A percentile compares a stretch with the other conserved stretches of the same genome.
These are phyloP conservation scores for Gelatoporia subvermispora DNA, from an alignment of 768 basidiomycete genomes.

Conservation along the genomic window DNA sequence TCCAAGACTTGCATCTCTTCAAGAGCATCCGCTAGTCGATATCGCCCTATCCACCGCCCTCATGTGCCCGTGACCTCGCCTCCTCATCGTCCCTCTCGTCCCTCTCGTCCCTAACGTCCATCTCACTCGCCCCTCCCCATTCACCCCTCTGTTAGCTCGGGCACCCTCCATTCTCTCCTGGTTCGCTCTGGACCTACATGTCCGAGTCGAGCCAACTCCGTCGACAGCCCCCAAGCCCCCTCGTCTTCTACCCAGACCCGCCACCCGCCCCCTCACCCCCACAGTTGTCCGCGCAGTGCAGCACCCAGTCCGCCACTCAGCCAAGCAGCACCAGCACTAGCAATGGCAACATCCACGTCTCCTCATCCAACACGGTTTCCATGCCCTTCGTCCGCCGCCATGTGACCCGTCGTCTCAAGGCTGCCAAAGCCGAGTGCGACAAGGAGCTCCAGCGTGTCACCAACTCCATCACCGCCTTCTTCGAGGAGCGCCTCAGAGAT, in stretches of 20 bases:
- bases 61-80: constrained; percentile 12
- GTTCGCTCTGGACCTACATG: constrained; percentile 22
- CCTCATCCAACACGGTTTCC: constrained; percentile 72
- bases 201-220: constrained; percentile 29
- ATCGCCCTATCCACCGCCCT: constrained; percentile 13
- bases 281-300: constrained; percentile 24
- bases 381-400: constrained; percentile 93
- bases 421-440: constrained; percentile 95
- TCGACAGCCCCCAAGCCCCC: constrained; percentile 66
- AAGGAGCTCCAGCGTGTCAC: constrained; percentile 93
- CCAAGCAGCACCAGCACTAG: constrained; percentile 26
- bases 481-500: constrained; percentile 85
- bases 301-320: constrained; percentile 30
- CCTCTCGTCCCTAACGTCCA: no score
- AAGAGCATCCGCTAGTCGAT: constrained; percentile 6
- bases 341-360: constrained; percentile 32
- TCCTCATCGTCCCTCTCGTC: constrained; percentile 6
- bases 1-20: constrained; percentile 8
- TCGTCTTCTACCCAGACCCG: constrained; percentile 66
- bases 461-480: constrained; percentile 89
- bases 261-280: constrained; percentile 43
- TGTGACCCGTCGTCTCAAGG: constrained; percentile 87
- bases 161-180: constrained; percentile 1
- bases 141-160: background rate
- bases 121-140: background rate